Base-by-base conservation (phyloP, 2,329 filamentous ascomycete genomes). In the Penicillium sp. region DNA sequence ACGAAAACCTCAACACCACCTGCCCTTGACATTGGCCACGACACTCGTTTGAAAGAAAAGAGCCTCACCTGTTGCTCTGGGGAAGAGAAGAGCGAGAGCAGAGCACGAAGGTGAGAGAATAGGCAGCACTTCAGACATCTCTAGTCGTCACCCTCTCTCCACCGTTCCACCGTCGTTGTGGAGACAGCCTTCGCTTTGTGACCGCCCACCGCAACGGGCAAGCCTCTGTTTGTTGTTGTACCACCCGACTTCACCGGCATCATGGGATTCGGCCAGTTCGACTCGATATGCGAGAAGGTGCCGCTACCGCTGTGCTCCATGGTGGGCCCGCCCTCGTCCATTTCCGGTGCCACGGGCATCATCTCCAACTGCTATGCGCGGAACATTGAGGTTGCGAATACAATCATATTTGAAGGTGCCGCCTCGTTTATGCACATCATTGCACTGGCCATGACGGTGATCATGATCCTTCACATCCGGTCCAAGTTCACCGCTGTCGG, bases 401-500 rank as follows among this genome's bases (percentile, higher is more conserved):
- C 94, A 36, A 92, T 97, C 76, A 99, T 99, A 68, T 99, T 99
- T 71, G 86, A 97, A 75, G 90, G 87, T 68, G 94, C 92, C 25
- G 86, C 91, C 20, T 90, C 89, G 56, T 91, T 92, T 68, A 89
- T 94, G 76, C 94, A 99, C 74, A 97, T 99, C 61, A 77, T 88
- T 51, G 90, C 92, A 13, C 79, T 99, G 53, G 78, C 86, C 63
- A 96, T 99, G 92, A 95, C 91, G 4, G 88, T 92, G 8, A 87
- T 96, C 66, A 99, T 99, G 94, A 91, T 99, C 56, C 80, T 99
- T 58, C 94, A 99, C 73, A 89, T 99, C 57, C 84, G 94, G 64
- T 92, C 90, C 65, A 99, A 99, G 76, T 99, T 99, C 73, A 99
- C 94, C 20, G 94, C 94, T 65, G 94, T 99, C 63, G 92, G 89